A percentile compares a stretch with the other conserved stretches of the same genome.
These are phyloP conservation scores for Phaeotremella skinneri DNA, from an alignment of 768 basidiomycete genomes.

Conservation along the genomic window DNA sequence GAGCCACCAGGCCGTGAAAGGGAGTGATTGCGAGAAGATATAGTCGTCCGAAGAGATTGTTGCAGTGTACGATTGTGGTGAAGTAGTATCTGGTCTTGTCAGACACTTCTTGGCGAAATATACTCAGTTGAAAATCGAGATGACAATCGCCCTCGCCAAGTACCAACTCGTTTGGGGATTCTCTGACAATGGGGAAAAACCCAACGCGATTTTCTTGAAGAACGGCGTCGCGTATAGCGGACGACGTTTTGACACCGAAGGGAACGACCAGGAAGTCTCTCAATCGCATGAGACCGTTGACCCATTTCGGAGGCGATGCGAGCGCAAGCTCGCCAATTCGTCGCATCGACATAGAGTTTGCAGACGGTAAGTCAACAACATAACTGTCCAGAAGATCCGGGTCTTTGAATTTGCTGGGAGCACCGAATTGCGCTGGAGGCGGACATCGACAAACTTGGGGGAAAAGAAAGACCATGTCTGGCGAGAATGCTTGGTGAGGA, in stretches of 20 bases:
- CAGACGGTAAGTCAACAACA: not conserved
- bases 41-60: not conserved
- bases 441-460: not conserved
- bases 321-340: not conserved
- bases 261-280: not conserved
- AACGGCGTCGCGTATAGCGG: not conserved
- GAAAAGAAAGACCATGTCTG: not conserved
- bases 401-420: not conserved
- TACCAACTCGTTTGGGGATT: not conserved
- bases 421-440: not conserved
- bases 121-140: not conserved
- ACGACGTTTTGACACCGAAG: not conserved
- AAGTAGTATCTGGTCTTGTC: not conserved
- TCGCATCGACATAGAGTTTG: not conserved
- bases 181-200: conserved; percentile 1
- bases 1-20: not conserved
- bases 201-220: not conserved
- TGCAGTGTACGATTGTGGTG: not conserved
- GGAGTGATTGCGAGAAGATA: not conserved
- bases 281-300: not conserved
- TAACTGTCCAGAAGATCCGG: not conserved
- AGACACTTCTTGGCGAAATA: too few species aligned
- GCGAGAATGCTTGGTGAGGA: too few species aligned
- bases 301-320: not conserved
- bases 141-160: not conserved